A percentile compares a stretch with the other conserved stretches of the same genome.
Evolutionary conservation across 345 rosid genomes (phyloP).

Genomic region (Pelargonium nanum): DNA sequence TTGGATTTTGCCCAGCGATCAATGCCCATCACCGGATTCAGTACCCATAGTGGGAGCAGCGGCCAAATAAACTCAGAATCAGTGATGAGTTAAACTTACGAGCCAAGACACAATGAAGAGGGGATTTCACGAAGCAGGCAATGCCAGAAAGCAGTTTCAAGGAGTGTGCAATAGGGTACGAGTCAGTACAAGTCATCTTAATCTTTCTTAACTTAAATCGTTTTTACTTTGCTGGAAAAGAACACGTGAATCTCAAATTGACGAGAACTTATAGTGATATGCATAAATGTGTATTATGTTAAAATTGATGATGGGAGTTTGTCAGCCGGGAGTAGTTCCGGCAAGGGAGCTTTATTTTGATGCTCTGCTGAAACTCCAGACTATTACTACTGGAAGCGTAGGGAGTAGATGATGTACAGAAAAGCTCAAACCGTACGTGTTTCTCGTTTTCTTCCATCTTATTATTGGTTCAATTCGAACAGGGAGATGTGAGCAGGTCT

Average conservation of each 20-base stretch:
- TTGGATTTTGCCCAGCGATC: constrained; percentile 62
- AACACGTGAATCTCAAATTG: constrained; percentile 3
- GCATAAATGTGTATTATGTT: constrained; percentile 36
- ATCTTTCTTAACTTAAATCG: constrained; percentile 8
- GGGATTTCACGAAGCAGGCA: neutral
- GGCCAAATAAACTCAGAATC: constrained; percentile 54
- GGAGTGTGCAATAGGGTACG: constrained; percentile 21
- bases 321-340: constrained; percentile 23
- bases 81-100: constrained; percentile 39
- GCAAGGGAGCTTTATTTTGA: constrained; percentile 48
- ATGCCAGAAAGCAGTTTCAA: constrained; percentile 1
- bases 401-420: constrained; percentile 22
- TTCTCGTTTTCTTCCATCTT: neutral
- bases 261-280: constrained; percentile 12
- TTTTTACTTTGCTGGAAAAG: neutral
- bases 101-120: neutral
- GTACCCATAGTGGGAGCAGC: constrained; percentile 25
- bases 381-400: constrained; percentile 5
- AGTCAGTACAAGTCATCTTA: constrained; percentile 15
- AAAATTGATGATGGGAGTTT: constrained; percentile 30
- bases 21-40: constrained; percentile 27
- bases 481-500: too few relatives aligned
- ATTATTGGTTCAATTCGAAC: too few relatives aligned
- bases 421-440: neutral
- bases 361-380: constrained; percentile 39